Percentiles rank a stretch among this genome's conserved stretches.
Conservation (phyloP, 495 filamentous ascomycete species). For the Penicillium malachiteum region DNA sequence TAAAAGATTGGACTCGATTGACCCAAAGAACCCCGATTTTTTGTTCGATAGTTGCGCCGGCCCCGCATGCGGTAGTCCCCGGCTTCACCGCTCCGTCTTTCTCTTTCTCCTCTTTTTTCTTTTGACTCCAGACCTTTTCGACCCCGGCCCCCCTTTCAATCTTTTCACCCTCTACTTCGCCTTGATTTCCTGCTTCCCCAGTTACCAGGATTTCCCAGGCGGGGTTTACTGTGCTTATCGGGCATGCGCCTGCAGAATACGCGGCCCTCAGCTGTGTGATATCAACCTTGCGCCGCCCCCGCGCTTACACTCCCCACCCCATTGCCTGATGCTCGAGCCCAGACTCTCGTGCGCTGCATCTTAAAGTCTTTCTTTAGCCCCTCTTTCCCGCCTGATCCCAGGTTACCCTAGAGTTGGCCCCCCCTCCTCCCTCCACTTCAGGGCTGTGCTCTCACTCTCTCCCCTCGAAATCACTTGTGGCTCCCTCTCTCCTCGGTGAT, state of each 20-base stretch:
- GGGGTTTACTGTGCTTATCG: slow-evolving; percentile 9
- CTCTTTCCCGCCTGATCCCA: neutral
- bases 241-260: slow-evolving; percentile 14
- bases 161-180: neutral
- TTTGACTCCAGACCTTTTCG: neutral
- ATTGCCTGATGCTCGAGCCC: slow-evolving; percentile 1
- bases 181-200: neutral
- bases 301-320: slow-evolving; percentile 13
- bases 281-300: slow-evolving; percentile 6
- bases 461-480: neutral
- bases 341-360: neutral
- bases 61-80: neutral
- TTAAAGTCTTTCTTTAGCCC: neutral
- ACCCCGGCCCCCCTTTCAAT: neutral
- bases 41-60: neutral
- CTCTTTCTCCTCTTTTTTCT: neutral
- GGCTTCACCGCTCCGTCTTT: slow-evolving; percentile 6
- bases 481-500: neutral
- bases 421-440: neutral
- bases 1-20: neutral
- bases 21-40: neutral
- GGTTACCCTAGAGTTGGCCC: too few relatives aligned
- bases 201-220: neutral
- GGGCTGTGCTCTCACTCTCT: neutral
- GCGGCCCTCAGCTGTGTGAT: slow-evolving; percentile 15